phyloP scores from a whole-genome alignment of 1,284 basidiomycete species.

The Inonotus obliquus region DNA sequence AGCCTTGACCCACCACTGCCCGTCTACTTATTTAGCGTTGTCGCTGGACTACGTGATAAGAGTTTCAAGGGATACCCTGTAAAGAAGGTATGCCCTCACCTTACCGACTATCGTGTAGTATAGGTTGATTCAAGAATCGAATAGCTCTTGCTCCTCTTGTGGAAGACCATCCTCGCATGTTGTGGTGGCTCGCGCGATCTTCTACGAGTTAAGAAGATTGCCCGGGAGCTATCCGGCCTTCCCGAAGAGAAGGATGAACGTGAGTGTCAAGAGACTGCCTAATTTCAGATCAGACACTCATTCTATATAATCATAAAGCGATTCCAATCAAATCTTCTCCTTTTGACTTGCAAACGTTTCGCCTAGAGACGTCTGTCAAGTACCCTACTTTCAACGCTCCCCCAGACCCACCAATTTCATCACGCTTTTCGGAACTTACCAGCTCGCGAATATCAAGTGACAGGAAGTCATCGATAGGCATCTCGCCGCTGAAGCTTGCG shows the following conservation, averaged over 20 bases:
- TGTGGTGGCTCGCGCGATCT: conserved; percentile 91
- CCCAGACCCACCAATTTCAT: conserved; percentile 34
- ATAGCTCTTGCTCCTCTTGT: conserved; percentile 75
- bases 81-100: conserved; percentile 80
- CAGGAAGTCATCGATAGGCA: background rate
- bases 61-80: conserved; percentile 94
- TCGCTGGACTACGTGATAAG: conserved; percentile 89
- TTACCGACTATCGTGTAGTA: no score
- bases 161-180: conserved; percentile 93
- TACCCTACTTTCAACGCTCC: conserved; percentile 87
- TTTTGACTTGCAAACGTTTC: conserved; percentile 83
- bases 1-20: conserved; percentile 92
- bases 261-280: conserved; percentile 26
- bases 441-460: conserved; percentile 29
- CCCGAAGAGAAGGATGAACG: conserved; percentile 61
- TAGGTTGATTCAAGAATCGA: background rate
- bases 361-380: conserved; percentile 86
- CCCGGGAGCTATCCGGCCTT: conserved; percentile 78
- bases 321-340: conserved; percentile 79
- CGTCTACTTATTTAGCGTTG: conserved; percentile 86
- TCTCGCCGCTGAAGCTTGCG: conserved; percentile 52
- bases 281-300: conserved; percentile 3
- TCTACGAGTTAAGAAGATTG: conserved; percentile 76
- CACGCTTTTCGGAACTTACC: conserved; percentile 38
- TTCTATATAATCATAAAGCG: conserved; percentile 26